Percentiles rank a stretch among this genome's conserved stretches.
Evolutionary conservation across 129 eudicot species (phyloP).

Genomic region (Scalesia atractyloides): DNA sequence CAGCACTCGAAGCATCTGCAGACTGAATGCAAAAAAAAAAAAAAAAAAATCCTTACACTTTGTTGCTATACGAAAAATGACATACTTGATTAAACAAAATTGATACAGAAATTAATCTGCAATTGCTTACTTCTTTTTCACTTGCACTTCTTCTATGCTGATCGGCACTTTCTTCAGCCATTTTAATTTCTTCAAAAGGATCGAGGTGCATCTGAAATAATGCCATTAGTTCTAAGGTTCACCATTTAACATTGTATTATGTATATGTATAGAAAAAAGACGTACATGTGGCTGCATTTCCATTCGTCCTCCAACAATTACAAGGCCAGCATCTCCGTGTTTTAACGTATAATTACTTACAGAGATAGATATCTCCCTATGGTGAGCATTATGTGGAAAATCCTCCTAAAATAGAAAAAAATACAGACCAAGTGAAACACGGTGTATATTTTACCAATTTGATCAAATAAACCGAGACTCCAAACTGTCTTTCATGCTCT

Average conservation of each 20-base stretch:
- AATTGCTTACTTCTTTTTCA: conserved; percentile 73
- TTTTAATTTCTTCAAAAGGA: conserved; percentile 93
- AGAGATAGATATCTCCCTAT: conserved; percentile 84
- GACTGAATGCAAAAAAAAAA: conserved; percentile 42
- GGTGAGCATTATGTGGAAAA: conserved; percentile 95
- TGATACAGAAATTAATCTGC: conserved; percentile 1
- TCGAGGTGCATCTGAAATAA: conserved; percentile 69
- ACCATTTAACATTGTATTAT: conserved; percentile 3
- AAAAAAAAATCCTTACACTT: conserved; percentile 24
- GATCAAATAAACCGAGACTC: conserved; percentile 11
- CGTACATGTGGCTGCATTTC: conserved; percentile 97
- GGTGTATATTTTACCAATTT: not conserved
- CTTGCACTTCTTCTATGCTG: conserved; percentile 93
- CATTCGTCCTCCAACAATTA: conserved; percentile 92
- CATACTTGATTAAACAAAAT: not conserved
- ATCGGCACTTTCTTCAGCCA: conserved; percentile 72
- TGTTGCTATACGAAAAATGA: not conserved
- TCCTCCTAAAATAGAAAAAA: conserved; percentile 55
- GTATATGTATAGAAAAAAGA: conserved; percentile 6
- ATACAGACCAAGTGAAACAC: not conserved
- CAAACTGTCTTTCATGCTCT: conserved; percentile 6
- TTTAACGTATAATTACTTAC: conserved; percentile 83
- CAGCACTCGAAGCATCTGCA: conserved; percentile 57
- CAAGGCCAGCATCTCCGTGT: conserved; percentile 94
- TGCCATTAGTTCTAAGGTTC: not conserved